These are phyloP conservation scores for Torulaspora delbrueckii DNA, from an alignment of 805 yeast species.

Conservation along the genomic window DNA sequence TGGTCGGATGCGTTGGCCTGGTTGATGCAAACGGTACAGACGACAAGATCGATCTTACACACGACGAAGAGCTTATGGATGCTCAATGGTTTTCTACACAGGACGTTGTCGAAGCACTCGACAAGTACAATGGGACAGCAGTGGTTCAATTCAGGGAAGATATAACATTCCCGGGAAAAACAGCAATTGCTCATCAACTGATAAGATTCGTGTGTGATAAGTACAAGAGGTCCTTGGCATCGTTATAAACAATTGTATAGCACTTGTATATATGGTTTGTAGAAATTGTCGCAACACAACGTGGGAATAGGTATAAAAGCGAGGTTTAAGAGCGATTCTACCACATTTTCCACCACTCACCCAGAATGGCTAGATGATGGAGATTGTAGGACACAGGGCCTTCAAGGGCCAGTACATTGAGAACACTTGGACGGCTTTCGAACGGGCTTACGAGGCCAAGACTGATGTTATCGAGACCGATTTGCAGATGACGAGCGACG, in stretches of 20 bases:
- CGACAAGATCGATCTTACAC: conserved; percentile 63
- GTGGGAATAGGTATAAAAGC: not conserved
- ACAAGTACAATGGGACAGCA: conserved; percentile 22
- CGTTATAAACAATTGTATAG: not conserved
- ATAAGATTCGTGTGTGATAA: conserved; percentile 17
- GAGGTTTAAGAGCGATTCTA: not conserved
- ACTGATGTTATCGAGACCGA: conserved; percentile 51
- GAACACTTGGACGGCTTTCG: conserved; percentile 43
- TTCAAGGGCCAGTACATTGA: conserved; percentile 40
- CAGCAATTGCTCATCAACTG: conserved; percentile 31
- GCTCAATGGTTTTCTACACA: conserved; percentile 76
- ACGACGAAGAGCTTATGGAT: conserved; percentile 81
- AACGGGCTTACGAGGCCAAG: conserved; percentile 45
- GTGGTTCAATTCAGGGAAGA: conserved; percentile 19
- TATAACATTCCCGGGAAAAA: conserved; percentile 29
- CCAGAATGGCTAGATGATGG: conserved; percentile 8
- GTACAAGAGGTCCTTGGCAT: conserved; percentile 11
- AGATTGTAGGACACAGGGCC: conserved; percentile 36
- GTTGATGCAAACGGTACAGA: conserved; percentile 67
- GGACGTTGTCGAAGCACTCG: conserved; percentile 43
- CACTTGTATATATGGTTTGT: not conserved
- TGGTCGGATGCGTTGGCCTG: conserved; percentile 85
- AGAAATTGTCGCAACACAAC: not conserved
- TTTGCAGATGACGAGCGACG: conserved; percentile 50
- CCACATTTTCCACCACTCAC: not conserved